These are phyloP conservation scores for Pharus latifolius DNA, from an alignment of 176 grass and related monocot species.

Conservation along the genomic window DNA sequence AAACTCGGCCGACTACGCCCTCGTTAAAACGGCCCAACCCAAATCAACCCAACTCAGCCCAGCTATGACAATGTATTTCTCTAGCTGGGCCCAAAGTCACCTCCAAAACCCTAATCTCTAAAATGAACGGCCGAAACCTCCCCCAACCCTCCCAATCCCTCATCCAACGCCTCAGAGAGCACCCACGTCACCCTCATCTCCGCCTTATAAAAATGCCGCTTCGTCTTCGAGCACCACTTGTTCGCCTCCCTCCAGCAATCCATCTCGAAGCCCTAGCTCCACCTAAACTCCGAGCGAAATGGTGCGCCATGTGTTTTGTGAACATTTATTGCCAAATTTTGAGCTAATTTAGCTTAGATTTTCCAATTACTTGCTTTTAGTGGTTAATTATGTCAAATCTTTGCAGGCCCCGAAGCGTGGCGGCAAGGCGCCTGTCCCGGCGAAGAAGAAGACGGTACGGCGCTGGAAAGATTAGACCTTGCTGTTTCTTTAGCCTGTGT, in stretches of 20 bases:
- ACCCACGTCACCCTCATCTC: neutral
- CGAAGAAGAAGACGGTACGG: conserved; percentile 26
- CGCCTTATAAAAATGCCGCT: neutral
- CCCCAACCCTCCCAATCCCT: too few species aligned
- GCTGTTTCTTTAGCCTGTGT: too few species aligned
- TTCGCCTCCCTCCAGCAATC: neutral
- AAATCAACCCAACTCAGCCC: neutral
- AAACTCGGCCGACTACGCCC: too few species aligned
- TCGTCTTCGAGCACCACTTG: neutral
- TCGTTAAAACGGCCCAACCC: too few species aligned
- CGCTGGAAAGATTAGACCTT: too few species aligned
- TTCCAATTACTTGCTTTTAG: too few species aligned
- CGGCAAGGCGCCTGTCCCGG: neutral
- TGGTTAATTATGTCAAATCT: neutral
- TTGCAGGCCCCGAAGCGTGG: conserved; percentile 36
- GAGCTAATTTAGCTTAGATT: too few species aligned
- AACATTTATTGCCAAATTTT: too few species aligned
- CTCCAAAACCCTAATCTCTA: conserved; percentile 12
- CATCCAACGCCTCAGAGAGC: neutral
- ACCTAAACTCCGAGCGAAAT: conserved; percentile 8
- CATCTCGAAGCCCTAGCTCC: neutral
- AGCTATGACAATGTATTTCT: neutral
- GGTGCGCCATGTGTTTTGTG: too few species aligned
- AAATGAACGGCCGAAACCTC: neutral
- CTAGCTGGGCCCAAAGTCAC: neutral